Evolutionary conservation across 2,329 filamentous ascomycete species (phyloP), one percentile per base, ranked within the genome.

Genomic region (Pseudogymnoascus pannorum): DNA sequence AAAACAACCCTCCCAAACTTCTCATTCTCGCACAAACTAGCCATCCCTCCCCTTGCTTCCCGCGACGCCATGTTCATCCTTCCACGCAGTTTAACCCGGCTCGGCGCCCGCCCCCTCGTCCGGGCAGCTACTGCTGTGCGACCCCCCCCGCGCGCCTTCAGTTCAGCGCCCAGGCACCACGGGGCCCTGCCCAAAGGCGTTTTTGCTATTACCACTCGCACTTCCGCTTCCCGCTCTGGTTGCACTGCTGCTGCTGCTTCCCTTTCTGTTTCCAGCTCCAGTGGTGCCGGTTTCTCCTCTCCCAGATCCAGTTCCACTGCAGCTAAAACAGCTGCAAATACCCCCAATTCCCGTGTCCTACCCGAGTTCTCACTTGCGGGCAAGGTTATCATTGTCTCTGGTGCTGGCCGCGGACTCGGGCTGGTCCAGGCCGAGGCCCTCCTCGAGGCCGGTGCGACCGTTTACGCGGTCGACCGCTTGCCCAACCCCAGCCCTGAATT

Each of bases 341-440:
- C 42, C 14, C 14, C 14, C 3, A 5, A 0, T 22, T 18, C 42
- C 9, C 2, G 3, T 5, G 42, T 51, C 42, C 22, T 51, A 16
- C 82, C 85, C 5, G 88, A 92, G 70, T 92, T 92, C 74, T 84
- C 82, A 64, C 77, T 92, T 35, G 76, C 76, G n/a, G 82, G 84
- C 62, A 87, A 86, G 68, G 81, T 89, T 1, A 82, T 91, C 54
- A 72, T 89, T 29, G 85, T 92, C 2, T 88, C 87, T 1, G 89
- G 89, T 16, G 89, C 83, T 60, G 88, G 83, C 2, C 80, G 85
- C 63, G 89, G 89, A 0, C 79, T 92, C 8, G 89, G 89, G n/a
- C 75, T 93, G 18, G 83, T 86, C 5, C 83, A 92, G 68, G 83
- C 87, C 1, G 88, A 92, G 68, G 88, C 86, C 1, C 75, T 92